These are phyloP conservation scores for Phyllosticta paracitricarpa DNA, from an alignment of 2,329 filamentous ascomycete species.

Conservation along the genomic window DNA sequence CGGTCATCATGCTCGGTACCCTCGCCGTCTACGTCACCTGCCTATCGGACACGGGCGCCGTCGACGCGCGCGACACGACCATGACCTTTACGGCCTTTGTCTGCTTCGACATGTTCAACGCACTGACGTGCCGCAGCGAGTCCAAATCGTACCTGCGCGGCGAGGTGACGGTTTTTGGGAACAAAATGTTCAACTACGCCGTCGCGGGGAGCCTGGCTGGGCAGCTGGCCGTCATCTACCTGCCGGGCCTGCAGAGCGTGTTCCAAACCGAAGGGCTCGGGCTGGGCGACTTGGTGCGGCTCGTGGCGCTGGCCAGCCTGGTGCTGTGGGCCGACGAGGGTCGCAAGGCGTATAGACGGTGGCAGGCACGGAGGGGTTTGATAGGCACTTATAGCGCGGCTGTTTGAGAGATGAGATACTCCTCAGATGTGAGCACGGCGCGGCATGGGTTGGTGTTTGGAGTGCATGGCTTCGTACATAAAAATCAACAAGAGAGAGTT, in stretches of 20 bases:
- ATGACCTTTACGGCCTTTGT: constrained; percentile 99
- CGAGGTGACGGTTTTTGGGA: constrained; percentile 66
- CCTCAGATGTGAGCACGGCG: too few relatives aligned
- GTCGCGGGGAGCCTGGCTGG: constrained; percentile 76
- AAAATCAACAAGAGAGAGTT: too few relatives aligned
- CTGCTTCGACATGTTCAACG: constrained; percentile 99
- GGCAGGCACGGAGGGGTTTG: constrained; percentile 21
- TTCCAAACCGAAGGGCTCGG: constrained; percentile 90
- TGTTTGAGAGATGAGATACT: constrained; percentile 19
- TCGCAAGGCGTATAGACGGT: constrained; percentile 58
- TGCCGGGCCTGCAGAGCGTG: constrained; percentile 83
- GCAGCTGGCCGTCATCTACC: constrained; percentile 85
- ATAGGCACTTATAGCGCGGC: constrained; percentile 26
- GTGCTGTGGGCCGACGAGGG: constrained; percentile 94
- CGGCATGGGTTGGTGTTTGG: too few relatives aligned
- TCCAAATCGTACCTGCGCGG: constrained; percentile 80
- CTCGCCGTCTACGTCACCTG: constrained; percentile 85
- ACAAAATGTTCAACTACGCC: constrained; percentile 94
- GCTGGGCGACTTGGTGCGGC: constrained; percentile 60
- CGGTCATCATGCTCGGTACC: constrained; percentile 86
- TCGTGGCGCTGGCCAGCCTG: constrained; percentile 69
- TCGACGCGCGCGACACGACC: constrained; percentile 90
- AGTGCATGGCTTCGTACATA: too few relatives aligned
- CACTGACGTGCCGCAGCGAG: constrained; percentile 83
- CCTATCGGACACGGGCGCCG: constrained; percentile 68